Evolutionary conservation across 2,329 filamentous ascomycete species (phyloP).

Genomic region (Fusarium sp.): DNA sequence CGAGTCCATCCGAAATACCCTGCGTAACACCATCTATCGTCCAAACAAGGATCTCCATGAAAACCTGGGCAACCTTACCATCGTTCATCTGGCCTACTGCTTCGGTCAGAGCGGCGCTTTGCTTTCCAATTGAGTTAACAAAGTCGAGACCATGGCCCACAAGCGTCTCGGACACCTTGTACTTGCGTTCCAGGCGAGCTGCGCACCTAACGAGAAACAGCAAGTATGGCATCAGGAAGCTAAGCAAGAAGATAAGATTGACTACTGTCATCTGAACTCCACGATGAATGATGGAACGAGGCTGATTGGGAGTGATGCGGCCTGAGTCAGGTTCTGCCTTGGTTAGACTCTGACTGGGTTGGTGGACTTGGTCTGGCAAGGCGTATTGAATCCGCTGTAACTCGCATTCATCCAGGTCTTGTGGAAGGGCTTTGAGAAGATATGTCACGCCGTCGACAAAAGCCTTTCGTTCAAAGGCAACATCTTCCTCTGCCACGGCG

Average conservation of each 20-base stretch:
- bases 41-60: constrained; percentile 69
- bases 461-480: constrained; percentile 63
- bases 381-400: constrained; percentile 50
- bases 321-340: constrained; percentile 8
- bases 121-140: constrained; percentile 63
- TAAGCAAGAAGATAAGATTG: constrained; percentile 67
- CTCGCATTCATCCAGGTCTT: constrained; percentile 67
- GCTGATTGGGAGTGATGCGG: constrained; percentile 4
- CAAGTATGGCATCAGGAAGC: constrained; percentile 71
- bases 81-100: constrained; percentile 70
- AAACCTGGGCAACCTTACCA: constrained; percentile 69
- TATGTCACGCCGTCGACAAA: constrained; percentile 73
- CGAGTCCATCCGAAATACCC: constrained; percentile 73
- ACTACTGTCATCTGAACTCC: constrained; percentile 66
- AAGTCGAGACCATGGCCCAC: constrained; percentile 72
- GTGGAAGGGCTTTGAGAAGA: constrained; percentile 70
- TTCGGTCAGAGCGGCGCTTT: constrained; percentile 67
- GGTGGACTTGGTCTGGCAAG: constrained; percentile 39
- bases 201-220: constrained; percentile 63
- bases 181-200: constrained; percentile 72
- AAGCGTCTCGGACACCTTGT: constrained; percentile 78
- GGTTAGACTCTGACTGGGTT: background rate
- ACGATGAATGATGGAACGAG: constrained; percentile 67
- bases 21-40: constrained; percentile 71
- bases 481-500: constrained; percentile 39